Base-by-base conservation (phyloP, 306 rosid genomes). In the Gleditsia sinensis region DNA sequence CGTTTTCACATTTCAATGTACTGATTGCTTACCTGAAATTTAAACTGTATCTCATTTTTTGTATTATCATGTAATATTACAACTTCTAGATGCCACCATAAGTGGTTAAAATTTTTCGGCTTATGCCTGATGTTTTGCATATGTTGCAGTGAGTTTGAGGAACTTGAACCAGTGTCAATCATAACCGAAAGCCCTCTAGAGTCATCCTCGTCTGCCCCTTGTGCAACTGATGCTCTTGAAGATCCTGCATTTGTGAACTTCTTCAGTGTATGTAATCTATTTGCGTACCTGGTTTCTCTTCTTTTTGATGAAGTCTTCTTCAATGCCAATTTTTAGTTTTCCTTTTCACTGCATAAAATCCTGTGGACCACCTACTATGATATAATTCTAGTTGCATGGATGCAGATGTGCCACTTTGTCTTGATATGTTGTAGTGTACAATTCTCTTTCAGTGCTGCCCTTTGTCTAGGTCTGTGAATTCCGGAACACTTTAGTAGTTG, bases 101-200 rank as follows among this genome's bases (percentile, higher is more conserved):
- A 25, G 50, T 34, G 40, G 34, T 34, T 54, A 28, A 23, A 33
- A 34, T 43, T 51, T 53, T 71, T 11, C 42, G 59, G 57, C 75
- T 55, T 59, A 30, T 69, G 51, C 71, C 71, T 55, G 45, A 42
- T 46, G 69, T 43, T 78, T 73, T 58, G 37, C 28, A 37, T 76
- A 17, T n/a, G 12, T 46, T 32, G 61, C 71, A 93, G 98, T 76
- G 96, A 88, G 82, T 86, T 83, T 78, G 95, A 88, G 84, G 93
- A 88, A 67, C 89, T 81, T 51, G 93, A 86, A 82, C 90, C 84
- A 73, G 91, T 80, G 78, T 80, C 96, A 76, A 3, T 71, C 68
- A 54, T 83, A 88, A 85, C 84, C 16, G 95, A 87, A 83, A 88
- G 86, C 74, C 84, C 85, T 9, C 76, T 86, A 57, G 98, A 93